A percentile compares a stretch with the other conserved stretches of the same genome.
These are phyloP conservation scores for Arthrobotrys conoides DNA, from an alignment of 2,329 filamentous ascomycete species.

Conservation along the genomic window DNA sequence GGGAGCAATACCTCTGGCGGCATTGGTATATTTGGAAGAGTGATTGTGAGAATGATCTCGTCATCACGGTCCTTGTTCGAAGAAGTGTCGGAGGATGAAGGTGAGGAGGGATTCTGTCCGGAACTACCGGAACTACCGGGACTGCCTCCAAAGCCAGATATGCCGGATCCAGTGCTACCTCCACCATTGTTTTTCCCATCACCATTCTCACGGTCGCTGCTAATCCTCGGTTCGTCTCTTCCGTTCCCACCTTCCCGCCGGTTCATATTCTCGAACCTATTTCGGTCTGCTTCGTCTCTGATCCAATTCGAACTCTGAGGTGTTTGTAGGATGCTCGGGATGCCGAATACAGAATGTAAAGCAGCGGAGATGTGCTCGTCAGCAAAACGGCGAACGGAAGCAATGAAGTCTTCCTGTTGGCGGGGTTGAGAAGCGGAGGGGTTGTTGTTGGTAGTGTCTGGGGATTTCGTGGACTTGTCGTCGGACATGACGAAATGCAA, in stretches of 20 bases:
- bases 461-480: constrained; percentile 51
- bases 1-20: constrained; percentile 44
- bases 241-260: constrained; percentile 36
- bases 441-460: constrained; percentile 28
- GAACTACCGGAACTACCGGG: constrained; percentile 46
- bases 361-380: constrained; percentile 63
- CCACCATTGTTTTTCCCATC: constrained; percentile 20
- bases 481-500: constrained; percentile 55
- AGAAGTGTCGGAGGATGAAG: constrained; percentile 46
- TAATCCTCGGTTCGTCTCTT: constrained; percentile 29
- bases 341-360: constrained; percentile 64
- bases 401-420: constrained; percentile 61
- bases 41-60: constrained; percentile 28
- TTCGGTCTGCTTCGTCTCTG: constrained; percentile 60
- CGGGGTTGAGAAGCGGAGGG: constrained; percentile 36
- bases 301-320: constrained; percentile 62
- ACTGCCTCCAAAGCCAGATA: constrained; percentile 47
- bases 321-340: constrained; percentile 63
- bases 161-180: constrained; percentile 26
- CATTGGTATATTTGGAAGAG: constrained; percentile 21
- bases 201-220: constrained; percentile 21
- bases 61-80: constrained; percentile 37
- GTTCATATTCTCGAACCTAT: constrained; percentile 41
- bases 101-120: constrained; percentile 33
- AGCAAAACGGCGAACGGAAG: constrained; percentile 63